phyloP scores from a whole-genome alignment of 257 asterid species.

The Gardenia jasminoides region DNA sequence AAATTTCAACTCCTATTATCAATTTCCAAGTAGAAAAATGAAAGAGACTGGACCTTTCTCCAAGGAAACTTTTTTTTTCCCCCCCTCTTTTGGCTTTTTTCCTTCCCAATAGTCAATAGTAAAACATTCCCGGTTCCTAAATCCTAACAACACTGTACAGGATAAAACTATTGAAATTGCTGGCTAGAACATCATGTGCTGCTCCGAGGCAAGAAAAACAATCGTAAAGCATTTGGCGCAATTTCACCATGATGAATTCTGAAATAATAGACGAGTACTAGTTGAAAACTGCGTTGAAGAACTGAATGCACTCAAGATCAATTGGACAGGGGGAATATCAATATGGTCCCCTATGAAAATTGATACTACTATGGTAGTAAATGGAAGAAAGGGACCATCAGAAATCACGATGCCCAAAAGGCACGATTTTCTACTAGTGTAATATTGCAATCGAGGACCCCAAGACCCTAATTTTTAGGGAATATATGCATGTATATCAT shows the following conservation, averaged over 20 bases:
- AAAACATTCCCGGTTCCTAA: background rate
- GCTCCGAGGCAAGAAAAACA: background rate
- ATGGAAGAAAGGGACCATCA: background rate
- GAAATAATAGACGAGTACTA: no score
- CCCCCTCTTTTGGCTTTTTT: no score
- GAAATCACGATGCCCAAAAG: constrained; percentile 2
- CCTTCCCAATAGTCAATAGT: background rate
- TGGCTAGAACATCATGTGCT: no score
- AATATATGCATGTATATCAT: background rate
- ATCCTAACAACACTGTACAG: no score
- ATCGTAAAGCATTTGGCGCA: no score
- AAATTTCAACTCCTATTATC: no score
- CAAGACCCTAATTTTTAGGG: background rate
- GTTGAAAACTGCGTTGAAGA: background rate
- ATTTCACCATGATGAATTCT: background rate
- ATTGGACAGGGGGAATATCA: background rate
- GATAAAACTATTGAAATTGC: no score
- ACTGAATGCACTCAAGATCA: background rate
- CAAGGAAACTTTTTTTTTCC: no score
- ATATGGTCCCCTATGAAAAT: constrained; percentile 4
- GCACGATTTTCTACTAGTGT: background rate
- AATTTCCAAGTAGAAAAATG: no score
- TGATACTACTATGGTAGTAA: no score
- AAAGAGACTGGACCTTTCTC: no score
- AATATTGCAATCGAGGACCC: background rate